Base-by-base conservation (phyloP, 345 rosid genomes). In the Chamaenerion angustifolium region DNA sequence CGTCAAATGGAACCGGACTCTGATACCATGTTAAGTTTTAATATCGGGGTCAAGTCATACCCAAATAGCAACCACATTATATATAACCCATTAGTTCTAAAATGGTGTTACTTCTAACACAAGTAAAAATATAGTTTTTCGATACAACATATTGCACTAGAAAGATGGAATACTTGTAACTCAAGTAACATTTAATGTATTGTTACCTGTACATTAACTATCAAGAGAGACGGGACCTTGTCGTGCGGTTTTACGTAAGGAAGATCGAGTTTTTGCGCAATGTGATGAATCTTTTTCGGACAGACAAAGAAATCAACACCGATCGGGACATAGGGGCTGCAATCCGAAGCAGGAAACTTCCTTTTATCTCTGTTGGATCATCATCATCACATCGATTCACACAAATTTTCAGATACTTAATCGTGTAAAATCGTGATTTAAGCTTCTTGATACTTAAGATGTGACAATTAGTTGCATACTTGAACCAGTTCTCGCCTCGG, bases 251-350 rank as follows among this genome's bases (percentile, higher is more conserved):
- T 75, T 21, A 73, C 53, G 13, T 52, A 51, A 56, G 89, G 89
- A 42, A 78, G 87, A 58, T 83, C 93, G 41, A 86, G 74, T 55
- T 83, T 79, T 44, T 76, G 88, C 59, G 93, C 89, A 68, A 83
- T 86, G 65, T 83, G 93, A 63, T 59, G 61, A 16, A 78, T 75
- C 73, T 86, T 86, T 52, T 66, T 59, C 11, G 80, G 69, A 72
- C 81, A 86, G 8, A 63, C 63, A 55, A 74, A 76, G 25, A 86
- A 65, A 68, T 86, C 95, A 16, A 76, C 68, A 11, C 93, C 95
- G 46, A 80, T 76, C 42, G 93, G 89, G 46, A 58, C 25, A 61
- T 74, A 86, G 21, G 93, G 79, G 62, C 81, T 71, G 67, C 45
- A 69, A 21, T 60, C 65, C 56, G 86, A 69, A 61, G 93, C 93